phyloP scores from a whole-genome alignment of 2,329 filamentous ascomycete species.

The Penicillium capsulatum region DNA sequence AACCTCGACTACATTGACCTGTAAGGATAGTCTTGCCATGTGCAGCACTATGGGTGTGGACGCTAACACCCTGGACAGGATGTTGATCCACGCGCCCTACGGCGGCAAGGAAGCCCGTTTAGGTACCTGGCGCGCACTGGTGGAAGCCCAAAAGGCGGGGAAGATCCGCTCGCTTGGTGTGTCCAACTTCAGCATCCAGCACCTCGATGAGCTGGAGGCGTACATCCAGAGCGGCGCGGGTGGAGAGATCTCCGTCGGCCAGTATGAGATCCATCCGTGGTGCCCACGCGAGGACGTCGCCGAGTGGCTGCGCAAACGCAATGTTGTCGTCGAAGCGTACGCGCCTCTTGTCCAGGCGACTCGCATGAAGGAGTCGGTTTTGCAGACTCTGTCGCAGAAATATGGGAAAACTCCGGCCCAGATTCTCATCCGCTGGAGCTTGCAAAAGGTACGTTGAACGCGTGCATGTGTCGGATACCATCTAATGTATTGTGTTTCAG shows the following conservation, averaged over 20 bases:
- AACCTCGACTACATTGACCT: slow-evolving; percentile 65
- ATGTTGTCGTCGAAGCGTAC: slow-evolving; percentile 58
- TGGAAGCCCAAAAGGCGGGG: slow-evolving; percentile 38
- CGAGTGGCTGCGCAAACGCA: slow-evolving; percentile 65
- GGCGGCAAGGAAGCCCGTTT: slow-evolving; percentile 37
- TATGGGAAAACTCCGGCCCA: slow-evolving; percentile 57
- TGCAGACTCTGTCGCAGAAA: slow-evolving; percentile 52
- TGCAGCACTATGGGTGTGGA: neutral
- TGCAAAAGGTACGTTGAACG: slow-evolving; percentile 49
- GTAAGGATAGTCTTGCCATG: slow-evolving; percentile 37
- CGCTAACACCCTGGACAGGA: slow-evolving; percentile 21
- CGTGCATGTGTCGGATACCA: too few species aligned
- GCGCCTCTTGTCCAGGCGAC: slow-evolving; percentile 45
- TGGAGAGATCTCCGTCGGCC: slow-evolving; percentile 74
- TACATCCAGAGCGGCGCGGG: slow-evolving; percentile 42
- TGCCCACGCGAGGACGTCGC: slow-evolving; percentile 73
- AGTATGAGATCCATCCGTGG: slow-evolving; percentile 91
- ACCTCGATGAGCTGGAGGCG: slow-evolving; percentile 40
- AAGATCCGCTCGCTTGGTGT: slow-evolving; percentile 41
- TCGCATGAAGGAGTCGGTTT: slow-evolving; percentile 50
- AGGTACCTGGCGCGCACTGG: slow-evolving; percentile 40
- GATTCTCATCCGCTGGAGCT: slow-evolving; percentile 58
- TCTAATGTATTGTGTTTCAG: too few species aligned
- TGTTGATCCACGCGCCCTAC: slow-evolving; percentile 40
- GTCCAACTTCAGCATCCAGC: slow-evolving; percentile 40